Evolutionary conservation across 441 rosid species (phyloP), one percentile per base, ranked within the genome.

Genomic region (Mallotus japonicus): DNA sequence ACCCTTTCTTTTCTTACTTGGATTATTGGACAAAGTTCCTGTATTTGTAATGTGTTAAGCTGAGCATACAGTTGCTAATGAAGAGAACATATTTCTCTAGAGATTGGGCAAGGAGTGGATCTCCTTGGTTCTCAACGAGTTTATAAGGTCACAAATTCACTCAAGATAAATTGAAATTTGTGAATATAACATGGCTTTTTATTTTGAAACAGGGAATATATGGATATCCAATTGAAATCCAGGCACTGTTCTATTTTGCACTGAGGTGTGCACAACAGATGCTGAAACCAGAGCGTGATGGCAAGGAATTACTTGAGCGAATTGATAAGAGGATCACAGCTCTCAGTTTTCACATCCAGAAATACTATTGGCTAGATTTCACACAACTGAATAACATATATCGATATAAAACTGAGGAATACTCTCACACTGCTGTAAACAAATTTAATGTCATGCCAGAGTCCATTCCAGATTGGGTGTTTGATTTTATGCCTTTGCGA

Each of bases 161-260:
- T 46, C 19, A 49, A 2, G 42, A 63, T 50, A 44, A 32, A 69
- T 13, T 58, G 24, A 65, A 24, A 66, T 53, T 62, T 40, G 49
- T 19, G 9, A 19, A 55, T 24, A 62, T 34, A 34, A 34, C 40
- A 3, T 34, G 40, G 53, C 69, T 67, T 55, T 24, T 16, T 56
- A 28, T 50, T 61, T n/a, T 73, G 47, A 40, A 62, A 61, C 78
- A 85, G 88, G 84, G 86, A 42, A 65, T 83, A 50, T 83, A 85
- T 70, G 85, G 87, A 13, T 83, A 87, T 73, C 88, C 90, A 8
- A 87, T 87, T 20, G 88, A 85, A 73, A 85, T 85, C 50, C 87
- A 87, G 70, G 83, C 87, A 12, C 85, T 83, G 28, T 87, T 85
- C 78, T 83, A 61, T 73, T 75, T 83, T 65, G 87, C 90, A 4